phyloP scores from a whole-genome alignment of 2,329 filamentous ascomycete species.

The Cytospora chrysosperma region DNA sequence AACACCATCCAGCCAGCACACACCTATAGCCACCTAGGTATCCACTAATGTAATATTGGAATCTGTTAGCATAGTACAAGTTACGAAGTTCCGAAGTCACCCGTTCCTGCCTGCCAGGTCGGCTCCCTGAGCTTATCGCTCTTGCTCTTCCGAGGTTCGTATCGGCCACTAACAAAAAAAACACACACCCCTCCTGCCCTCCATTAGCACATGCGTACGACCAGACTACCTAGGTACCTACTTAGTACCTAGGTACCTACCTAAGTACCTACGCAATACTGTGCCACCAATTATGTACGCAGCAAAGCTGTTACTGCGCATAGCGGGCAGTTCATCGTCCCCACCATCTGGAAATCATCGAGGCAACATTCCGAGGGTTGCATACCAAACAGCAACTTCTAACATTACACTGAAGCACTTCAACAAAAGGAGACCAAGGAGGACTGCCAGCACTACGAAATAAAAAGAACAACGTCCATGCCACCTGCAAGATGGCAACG shows the following conservation, averaged over 20 bases:
- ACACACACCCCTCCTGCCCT: too few species aligned
- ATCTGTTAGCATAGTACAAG: background rate
- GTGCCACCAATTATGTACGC: too few species aligned
- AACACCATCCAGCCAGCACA: too few species aligned
- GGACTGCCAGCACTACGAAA: background rate
- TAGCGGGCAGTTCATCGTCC: background rate
- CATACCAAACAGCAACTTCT: background rate
- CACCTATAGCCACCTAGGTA: too few species aligned
- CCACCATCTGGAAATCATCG: background rate
- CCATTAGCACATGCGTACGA: too few species aligned
- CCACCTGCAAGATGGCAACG: constrained; percentile 32
- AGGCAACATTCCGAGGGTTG: background rate
- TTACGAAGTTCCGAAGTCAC: background rate
- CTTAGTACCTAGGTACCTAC: too few species aligned
- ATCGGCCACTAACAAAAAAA: constrained; percentile 14
- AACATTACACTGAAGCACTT: too few species aligned
- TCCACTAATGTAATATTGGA: accelerated
- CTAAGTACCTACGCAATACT: too few species aligned
- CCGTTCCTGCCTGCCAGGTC: background rate
- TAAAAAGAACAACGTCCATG: background rate
- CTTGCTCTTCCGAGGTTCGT: background rate
- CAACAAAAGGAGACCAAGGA: background rate
- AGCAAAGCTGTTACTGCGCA: too few species aligned
- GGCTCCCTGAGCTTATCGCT: background rate
- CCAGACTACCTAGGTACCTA: too few species aligned